Percentiles rank a stretch among this genome's conserved stretches.
These are phyloP conservation scores for Pichia sp. DNA, from an alignment of 1,139 yeast species.

Conservation along the genomic window DNA sequence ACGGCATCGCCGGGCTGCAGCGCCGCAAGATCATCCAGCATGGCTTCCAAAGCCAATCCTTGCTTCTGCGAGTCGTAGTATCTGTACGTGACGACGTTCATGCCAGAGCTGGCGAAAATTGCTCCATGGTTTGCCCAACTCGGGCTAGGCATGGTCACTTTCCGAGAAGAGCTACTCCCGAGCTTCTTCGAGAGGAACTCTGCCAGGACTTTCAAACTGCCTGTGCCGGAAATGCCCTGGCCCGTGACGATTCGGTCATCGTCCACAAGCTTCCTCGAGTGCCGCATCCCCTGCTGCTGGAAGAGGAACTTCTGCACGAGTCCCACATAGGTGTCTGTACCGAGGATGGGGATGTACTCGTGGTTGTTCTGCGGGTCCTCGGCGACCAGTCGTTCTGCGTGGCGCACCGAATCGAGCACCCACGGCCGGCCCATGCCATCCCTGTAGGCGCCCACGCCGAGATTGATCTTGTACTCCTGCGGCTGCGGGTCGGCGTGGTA, in stretches of 20 bases:
- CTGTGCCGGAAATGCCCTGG: conserved; percentile 60
- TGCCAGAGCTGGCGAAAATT: conserved; percentile 51
- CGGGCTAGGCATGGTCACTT: conserved; percentile 52
- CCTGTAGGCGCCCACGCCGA: conserved; percentile 92
- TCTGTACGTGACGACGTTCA: conserved; percentile 34
- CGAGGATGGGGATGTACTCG: conserved; percentile 56
- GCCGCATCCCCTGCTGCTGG: conserved; percentile 1
- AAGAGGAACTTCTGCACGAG: conserved; percentile 48
- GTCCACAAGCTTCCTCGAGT: conserved; percentile 36
- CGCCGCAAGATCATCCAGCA: conserved; percentile 38
- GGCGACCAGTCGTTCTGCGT: conserved; percentile 50
- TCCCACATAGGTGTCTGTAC: conserved; percentile 46
- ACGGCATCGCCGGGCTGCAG: conserved; percentile 59
- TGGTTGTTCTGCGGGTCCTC: conserved; percentile 45
- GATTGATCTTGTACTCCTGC: conserved; percentile 60
- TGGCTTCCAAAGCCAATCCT: conserved; percentile 50
- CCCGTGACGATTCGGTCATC: conserved; percentile 50
- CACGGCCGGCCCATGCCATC: conserved; percentile 82
- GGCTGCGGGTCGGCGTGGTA: conserved; percentile 51
- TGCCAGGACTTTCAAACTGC: conserved; percentile 53
- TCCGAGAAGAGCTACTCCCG: conserved; percentile 3
- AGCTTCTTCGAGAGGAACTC: conserved; percentile 41
- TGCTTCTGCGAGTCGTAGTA: conserved; percentile 55
- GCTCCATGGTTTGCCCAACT: conserved; percentile 64
- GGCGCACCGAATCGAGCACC: conserved; percentile 76